Base-by-base conservation (phyloP, 2,329 filamentous ascomycete genomes). In the Cercospora berteroae region DNA sequence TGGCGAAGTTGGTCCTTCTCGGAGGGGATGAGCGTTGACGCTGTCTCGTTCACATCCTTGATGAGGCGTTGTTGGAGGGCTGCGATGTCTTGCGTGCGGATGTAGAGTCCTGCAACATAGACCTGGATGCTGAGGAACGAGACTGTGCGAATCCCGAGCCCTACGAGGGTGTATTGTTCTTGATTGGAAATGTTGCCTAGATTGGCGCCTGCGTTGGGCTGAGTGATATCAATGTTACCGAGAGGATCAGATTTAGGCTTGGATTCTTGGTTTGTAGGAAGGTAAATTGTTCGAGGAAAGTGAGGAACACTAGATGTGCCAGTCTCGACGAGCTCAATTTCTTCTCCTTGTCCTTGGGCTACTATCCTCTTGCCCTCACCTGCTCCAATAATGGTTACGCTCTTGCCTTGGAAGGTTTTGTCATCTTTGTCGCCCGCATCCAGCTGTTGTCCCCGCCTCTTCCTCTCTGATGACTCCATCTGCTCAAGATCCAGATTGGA, bases 31-130 rank as follows among this genome's bases (percentile, higher is more conserved):
- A 97, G 85, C 0, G 93, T 93, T 0, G 92, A 96, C 2, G 94
- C 94, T 3, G 88, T 80, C 0, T 89, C 86, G 76, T 92, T 92
- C 74, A 96, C 87, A 69, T 88, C 88, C 76, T 89, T 89, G 68
- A 96, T 86, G 31, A 98, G 85, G 55, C 88, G 87, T 72, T 86
- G 84, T 80, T 98, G 94, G 48, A 99, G 84, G n/a, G 86, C 84
- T 4, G 89, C 88, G 67, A 99, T 88, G 75, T 97, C 93, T 42
- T 89, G 83, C 0, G 90, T 94, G 27, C 93, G 92, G 27, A 98
- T 86, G 81, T 99, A 99, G 74, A 96, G 88, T 16, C 94, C 95
- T 0, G 97, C 91, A 18, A 98, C 91, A 81, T 99, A 99, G 63
- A 99, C 95, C 78, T 97, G 90, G 55, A 99, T 93, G 59, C 87